Base-by-base conservation (phyloP, 805 yeast genomes). In the Pichia manshurica region DNA sequence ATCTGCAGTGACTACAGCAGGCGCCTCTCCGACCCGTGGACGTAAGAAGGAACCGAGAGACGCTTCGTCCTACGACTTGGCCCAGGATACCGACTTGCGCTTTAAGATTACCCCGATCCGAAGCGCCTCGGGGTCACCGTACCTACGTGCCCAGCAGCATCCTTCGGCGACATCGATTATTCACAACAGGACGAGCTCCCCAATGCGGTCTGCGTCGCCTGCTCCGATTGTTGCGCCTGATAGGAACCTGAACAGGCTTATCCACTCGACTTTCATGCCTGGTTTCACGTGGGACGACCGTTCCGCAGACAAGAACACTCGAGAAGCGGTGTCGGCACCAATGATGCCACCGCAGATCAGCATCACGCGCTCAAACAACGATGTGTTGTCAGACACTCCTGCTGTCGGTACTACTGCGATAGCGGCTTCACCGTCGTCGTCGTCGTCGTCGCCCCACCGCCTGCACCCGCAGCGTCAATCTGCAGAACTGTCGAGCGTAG, bases 51-150 rank as follows among this genome's bases (percentile, higher is more conserved):
- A 55, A n/a, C 15, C 40, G 15, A 19, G 10, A 37, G 25, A 37
- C 9, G 28, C n/a, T 28, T 38, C 46, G 3, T 46, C 47, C 20
- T 15, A n/a, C 3, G 53, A 53, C 22, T 44, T 50, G 5, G 51
- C 48, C 2, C 50, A 47, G 19, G 63, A 60, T 47, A 38, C 59
- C n/a, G 62, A 61, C n/a, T 60, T 63, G 7, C 51, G 54, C 42
- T 59, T 63, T 46, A 55, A 58, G 33, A 62, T 62, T 17, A 56
- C 55, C 2, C 66, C 66, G 22, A 56, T 63, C 12, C 49, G 62
- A 49, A 61, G 65, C 17, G 38, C 58, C 31, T 61, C 64, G 4
- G 44, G 43, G 10, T 62, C 65, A 9, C 58, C 58, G 8, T 36
- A 20, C 42, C 8, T 35, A 19, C 19, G 9, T 37, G 12, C 40